Percentiles rank a stretch among this genome's conserved stretches.
Conservation (phyloP, 2,329 filamentous ascomycete species). For the Aspergillus costaricaensis region DNA sequence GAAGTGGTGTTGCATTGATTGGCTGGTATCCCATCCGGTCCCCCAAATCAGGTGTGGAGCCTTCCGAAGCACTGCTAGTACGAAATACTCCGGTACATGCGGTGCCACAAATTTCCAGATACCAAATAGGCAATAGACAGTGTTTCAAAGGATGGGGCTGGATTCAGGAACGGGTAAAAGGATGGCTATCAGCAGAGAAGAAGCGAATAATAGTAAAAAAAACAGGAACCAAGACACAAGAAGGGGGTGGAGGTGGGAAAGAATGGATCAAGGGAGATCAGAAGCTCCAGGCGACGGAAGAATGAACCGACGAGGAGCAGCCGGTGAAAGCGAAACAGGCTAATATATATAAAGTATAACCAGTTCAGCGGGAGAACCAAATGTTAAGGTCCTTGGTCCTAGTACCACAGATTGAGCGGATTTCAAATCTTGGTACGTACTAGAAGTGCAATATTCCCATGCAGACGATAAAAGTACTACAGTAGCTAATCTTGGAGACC, state of each 20-base stretch:
- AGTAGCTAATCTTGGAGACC: no score
- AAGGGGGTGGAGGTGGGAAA: background rate
- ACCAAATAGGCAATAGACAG: background rate
- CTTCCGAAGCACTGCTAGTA: background rate
- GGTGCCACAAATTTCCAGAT: background rate
- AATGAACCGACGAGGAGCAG: no score
- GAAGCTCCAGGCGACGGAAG: no score
- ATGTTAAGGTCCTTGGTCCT: no score
- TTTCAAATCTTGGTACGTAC: no score
- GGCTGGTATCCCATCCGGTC: constrained; percentile 27
- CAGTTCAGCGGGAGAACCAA: no score
- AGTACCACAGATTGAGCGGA: no score
- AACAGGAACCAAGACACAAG: background rate
- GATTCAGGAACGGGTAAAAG: constrained; percentile 1
- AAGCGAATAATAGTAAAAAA: background rate
- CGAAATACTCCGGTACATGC: constrained; percentile 1
- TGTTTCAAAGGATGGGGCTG: background rate
- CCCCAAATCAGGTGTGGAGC: constrained; percentile 5
- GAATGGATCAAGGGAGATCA: background rate
- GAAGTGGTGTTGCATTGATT: constrained; percentile 21
- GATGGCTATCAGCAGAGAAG: background rate
- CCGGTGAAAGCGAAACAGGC: no score
- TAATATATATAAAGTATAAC: no score
- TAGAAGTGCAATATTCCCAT: no score
- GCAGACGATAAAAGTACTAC: no score